Evolutionary conservation across 768 basidiomycete species (phyloP).

Genomic region (Pleurotus tuoliensis): DNA sequence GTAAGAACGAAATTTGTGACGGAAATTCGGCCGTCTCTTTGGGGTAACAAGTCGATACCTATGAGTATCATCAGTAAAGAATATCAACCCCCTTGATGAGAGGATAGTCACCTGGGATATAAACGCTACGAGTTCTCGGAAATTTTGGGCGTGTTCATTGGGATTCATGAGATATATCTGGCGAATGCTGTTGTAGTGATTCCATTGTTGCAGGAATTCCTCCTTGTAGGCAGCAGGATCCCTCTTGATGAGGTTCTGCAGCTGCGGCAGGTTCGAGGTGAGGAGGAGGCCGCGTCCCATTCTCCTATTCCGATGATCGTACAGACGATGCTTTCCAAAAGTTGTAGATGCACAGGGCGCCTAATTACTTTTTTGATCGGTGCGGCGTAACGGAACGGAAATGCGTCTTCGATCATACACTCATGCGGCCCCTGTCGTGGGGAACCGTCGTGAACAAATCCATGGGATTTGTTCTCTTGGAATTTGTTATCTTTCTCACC

Average conservation of each 20-base stretch:
- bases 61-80: not conserved
- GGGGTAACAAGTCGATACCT: conserved; percentile 94
- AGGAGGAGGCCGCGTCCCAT: conserved; percentile 74
- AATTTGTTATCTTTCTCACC: too few species aligned
- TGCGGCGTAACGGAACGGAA: too few species aligned
- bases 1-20: conserved; percentile 67
- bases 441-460: too few species aligned
- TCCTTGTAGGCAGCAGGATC: conserved; percentile 89
- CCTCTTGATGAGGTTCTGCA: conserved; percentile 96
- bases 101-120: conserved; percentile 66
- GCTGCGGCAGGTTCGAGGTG: conserved; percentile 86
- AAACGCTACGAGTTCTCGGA: conserved; percentile 85
- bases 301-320: not conserved
- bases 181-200: conserved; percentile 84
- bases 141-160: conserved; percentile 80
- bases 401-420: too few species aligned
- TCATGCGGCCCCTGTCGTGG: too few species aligned
- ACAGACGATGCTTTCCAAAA: too few species aligned
- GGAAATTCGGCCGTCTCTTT: conserved; percentile 87
- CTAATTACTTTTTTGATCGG: too few species aligned
- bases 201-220: conserved; percentile 96
- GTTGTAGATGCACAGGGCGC: too few species aligned
- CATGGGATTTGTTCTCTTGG: too few species aligned
- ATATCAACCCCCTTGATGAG: not conserved
- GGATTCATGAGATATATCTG: conserved; percentile 83